Evolutionary conservation across 345 rosid genomes (phyloP).

Genomic region (Corymbia maculata): DNA sequence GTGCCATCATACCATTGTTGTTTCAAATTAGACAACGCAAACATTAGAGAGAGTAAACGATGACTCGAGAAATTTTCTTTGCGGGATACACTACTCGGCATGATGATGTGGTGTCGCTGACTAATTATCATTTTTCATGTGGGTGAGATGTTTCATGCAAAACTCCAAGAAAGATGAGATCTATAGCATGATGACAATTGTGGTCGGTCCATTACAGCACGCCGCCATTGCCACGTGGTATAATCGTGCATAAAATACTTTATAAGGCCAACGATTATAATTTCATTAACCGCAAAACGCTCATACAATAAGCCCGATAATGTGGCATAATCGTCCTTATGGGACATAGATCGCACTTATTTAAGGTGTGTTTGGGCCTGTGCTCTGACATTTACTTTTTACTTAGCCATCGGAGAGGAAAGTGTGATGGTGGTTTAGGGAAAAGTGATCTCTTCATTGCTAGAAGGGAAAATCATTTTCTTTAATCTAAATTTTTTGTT

Average conservation of each 20-base stretch:
- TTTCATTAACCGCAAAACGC: background rate
- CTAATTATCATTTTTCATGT: background rate
- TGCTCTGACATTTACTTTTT: background rate
- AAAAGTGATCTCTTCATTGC: background rate
- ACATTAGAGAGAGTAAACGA: background rate
- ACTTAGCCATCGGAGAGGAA: background rate
- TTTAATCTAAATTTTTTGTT: background rate
- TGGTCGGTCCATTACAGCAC: background rate
- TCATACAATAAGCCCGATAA: background rate
- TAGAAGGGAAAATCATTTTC: fast-evolving
- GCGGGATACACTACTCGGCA: no score
- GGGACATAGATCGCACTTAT: background rate
- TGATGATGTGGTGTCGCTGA: background rate
- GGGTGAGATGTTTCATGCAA: background rate
- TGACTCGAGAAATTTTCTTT: background rate
- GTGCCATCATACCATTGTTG: background rate
- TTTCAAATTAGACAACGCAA: background rate
- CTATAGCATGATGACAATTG: fast-evolving
- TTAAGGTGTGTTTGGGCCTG: background rate
- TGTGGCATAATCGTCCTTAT: background rate
- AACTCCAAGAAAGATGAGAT: background rate
- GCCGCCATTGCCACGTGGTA: fast-evolving
- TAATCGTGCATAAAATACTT: background rate
- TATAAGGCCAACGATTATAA: background rate
- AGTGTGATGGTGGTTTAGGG: background rate